Conservation (phyloP, 768 basidiomycete species). For the Chiua virens region DNA sequence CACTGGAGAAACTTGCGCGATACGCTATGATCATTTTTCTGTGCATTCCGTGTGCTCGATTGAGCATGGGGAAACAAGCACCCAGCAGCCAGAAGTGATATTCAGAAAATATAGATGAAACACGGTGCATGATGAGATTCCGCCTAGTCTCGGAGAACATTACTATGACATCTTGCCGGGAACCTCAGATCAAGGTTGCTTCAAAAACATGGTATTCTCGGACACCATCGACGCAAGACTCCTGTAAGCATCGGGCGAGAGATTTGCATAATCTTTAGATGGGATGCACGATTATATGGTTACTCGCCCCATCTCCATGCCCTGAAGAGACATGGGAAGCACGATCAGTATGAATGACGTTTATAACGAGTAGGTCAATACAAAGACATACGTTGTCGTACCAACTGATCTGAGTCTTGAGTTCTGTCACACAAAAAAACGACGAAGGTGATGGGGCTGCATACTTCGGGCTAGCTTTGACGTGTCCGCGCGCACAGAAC, state of each 20-base stretch:
- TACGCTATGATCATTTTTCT: no score
- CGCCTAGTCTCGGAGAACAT: no score
- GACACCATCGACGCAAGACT: constrained; percentile 30
- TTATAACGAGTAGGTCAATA: no score
- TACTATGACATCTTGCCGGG: no score
- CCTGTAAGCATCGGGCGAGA: constrained; percentile 5
- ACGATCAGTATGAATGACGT: not conserved
- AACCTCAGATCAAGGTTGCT: not conserved
- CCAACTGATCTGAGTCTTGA: constrained; percentile 54
- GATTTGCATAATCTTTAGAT: no score
- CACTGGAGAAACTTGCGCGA: no score
- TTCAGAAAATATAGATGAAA: no score
- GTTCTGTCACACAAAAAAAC: constrained; percentile 51
- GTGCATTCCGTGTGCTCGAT: no score
- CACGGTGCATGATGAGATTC: no score
- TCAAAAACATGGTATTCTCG: constrained; percentile 12
- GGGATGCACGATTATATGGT: no score
- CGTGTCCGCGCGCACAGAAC: constrained; percentile 8
- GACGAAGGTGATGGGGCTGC: constrained; percentile 14
- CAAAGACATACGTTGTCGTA: constrained; percentile 34
- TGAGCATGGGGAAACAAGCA: no score
- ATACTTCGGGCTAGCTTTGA: constrained; percentile 5
- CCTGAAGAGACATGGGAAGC: constrained; percentile 21
- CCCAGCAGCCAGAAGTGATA: no score
- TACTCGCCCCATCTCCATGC: constrained; percentile 35